Evolutionary conservation across 805 yeast genomes (phyloP).

Genomic region (Candida krabiensis): DNA sequence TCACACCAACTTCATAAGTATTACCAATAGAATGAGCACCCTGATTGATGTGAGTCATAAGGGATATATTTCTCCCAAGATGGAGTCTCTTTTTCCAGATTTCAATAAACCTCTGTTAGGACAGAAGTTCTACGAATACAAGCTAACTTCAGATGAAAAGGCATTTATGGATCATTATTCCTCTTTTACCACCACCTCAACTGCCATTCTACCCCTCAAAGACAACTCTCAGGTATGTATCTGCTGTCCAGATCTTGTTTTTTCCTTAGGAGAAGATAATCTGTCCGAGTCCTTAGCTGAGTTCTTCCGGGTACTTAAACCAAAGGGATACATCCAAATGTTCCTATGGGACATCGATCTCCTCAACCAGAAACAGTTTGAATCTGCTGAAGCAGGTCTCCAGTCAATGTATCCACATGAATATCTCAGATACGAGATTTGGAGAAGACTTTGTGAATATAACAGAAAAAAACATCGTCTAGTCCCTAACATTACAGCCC

Average conservation of each 20-base stretch:
- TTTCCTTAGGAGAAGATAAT: conserved; percentile 19
- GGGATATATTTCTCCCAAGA: conserved; percentile 22
- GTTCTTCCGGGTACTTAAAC: conserved; percentile 30
- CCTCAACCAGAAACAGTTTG: conserved; percentile 2
- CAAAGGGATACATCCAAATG: conserved; percentile 31
- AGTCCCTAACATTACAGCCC: conserved; percentile 19
- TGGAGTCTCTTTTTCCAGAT: conserved; percentile 20
- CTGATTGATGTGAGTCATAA: conserved; percentile 25
- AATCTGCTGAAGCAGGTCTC: conserved; percentile 1
- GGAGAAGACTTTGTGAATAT: conserved; percentile 21
- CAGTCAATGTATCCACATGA: conserved; percentile 14
- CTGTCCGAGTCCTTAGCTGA: conserved; percentile 25
- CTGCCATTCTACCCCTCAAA: conserved; percentile 27
- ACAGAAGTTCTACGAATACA: conserved; percentile 19
- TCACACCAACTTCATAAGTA: conserved; percentile 29
- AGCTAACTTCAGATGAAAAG: conserved; percentile 23
- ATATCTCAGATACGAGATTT: conserved; percentile 18
- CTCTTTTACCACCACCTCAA: conserved; percentile 30
- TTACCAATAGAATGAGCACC: conserved; percentile 22
- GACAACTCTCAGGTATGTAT: conserved; percentile 30
- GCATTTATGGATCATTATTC: conserved; percentile 30
- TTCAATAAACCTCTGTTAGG: conserved; percentile 21
- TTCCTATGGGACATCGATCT: conserved; percentile 29
- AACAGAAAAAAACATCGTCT: conserved; percentile 13
- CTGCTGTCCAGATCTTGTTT: conserved; percentile 27